Base-by-base conservation (phyloP, 495 filamentous ascomycete genomes). In the Cetradonia linearis region DNA sequence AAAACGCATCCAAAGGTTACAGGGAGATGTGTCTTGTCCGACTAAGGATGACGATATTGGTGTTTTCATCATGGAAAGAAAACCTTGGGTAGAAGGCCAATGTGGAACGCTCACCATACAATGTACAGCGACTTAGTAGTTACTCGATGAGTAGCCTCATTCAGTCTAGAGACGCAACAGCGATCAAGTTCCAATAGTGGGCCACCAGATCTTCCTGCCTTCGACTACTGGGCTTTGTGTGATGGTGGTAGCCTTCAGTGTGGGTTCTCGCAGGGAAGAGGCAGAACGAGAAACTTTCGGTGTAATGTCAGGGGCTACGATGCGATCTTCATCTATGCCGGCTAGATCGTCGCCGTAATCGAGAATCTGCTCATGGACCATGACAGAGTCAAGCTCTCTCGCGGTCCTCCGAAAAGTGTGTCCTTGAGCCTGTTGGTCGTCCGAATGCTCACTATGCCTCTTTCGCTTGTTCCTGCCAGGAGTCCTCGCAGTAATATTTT, bases 41-140 rank as follows among this genome's bases (percentile, higher is more conserved):
- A 68, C 69, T 70, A 70, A 70, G 69, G 69, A 70, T 70, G 69
- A 70, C 67, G 67, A 69, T 68, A 65, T 13, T 67, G 34, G 46
- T 48, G 18, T 69, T 65, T n/a, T 70, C 69, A 70, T 70, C 69
- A 70, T 64, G 18, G 38, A 59, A 50, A 37, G 7, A 30, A 23
- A 7, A 27, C 7, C 13, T 3, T 55, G 1, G 18, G 46, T 9
- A 7, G 16, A 20, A 20, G 30, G 11, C 6, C 25, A 16, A 40
- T 1, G 11, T 30, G 31, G 31, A 14, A 14, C 16, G 10, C 30
- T 30, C 30, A 20, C 49, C 31, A 20, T 38, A 18, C n/a, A 4
- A 27, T 5, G 5, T 8, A 27, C 5, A 28, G 11, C 23, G 1
- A 8, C 9, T n/a, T 23, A 8, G 34, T 18, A 8, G 14, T 13